Conservation (phyloP, 371 early-diverging fungal species). For the Modicella reniformis region DNA sequence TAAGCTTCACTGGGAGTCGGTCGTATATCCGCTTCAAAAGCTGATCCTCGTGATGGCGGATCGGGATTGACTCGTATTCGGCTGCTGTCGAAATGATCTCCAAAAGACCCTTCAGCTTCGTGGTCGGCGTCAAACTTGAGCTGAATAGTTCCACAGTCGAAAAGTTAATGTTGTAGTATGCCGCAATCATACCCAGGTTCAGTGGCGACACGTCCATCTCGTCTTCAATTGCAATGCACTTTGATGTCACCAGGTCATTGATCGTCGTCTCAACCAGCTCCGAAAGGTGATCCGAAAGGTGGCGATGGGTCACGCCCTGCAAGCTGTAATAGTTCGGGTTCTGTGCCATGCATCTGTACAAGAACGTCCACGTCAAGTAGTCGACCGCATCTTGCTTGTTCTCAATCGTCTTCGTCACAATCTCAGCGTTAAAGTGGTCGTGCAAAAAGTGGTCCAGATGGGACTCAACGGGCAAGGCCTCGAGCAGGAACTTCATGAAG, state of each 20-base stretch:
- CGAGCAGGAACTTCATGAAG: constrained; percentile 95
- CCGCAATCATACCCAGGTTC: constrained; percentile 96
- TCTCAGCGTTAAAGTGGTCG: constrained; percentile 96
- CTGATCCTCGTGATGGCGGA: constrained; percentile 91
- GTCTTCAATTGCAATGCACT: constrained; percentile 90
- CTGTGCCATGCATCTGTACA: constrained; percentile 92
- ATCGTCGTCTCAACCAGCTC: constrained; percentile 93
- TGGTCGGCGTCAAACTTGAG: constrained; percentile 83
- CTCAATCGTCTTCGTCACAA: constrained; percentile 92
- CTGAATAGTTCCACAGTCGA: constrained; percentile 93
- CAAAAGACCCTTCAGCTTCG: constrained; percentile 89
- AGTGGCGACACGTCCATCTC: constrained; percentile 85
- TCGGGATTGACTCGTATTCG: constrained; percentile 90
- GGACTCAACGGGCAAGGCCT: constrained; percentile 94
- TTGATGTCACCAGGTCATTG: constrained; percentile 83
- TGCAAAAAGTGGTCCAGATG: constrained; percentile 89
- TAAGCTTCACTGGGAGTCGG: constrained; percentile 81
- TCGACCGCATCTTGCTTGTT: constrained; percentile 98
- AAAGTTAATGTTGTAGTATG: constrained; percentile 95
- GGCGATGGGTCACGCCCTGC: constrained; percentile 85
- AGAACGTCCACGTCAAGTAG: constrained; percentile 96
- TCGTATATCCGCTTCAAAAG: constrained; percentile 83
- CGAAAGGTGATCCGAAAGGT: constrained; percentile 91
- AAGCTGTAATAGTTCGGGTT: constrained; percentile 97
- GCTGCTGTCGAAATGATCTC: constrained; percentile 92